Evolutionary conservation across 2,329 filamentous ascomycete species (phyloP), one percentile per base, ranked within the genome.

Genomic region (Gremmenia infestans): DNA sequence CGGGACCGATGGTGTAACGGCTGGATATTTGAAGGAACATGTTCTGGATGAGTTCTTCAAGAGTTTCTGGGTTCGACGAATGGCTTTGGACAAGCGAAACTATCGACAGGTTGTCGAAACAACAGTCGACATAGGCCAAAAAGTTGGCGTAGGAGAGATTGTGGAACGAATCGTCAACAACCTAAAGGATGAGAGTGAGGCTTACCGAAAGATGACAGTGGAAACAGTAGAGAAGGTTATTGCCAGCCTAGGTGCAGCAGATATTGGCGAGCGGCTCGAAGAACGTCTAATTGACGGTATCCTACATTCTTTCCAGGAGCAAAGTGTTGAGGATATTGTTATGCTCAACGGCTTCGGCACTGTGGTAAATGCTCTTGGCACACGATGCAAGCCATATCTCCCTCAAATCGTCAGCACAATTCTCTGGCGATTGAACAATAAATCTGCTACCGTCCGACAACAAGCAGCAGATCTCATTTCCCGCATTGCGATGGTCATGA

Each of bases 151-250:
- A 53, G 87, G 91, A 64, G 93, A 97, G 76, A 97, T 99, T 57
- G 80, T 97, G 4, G 91, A 97, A 72, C 81, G 92, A 48, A 89
- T 97, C 56, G 94, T 97, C 52, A 88, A 85, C 74, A 97, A 99
- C 70, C 81, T 99, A 64, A 99, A 99, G 73, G 94, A 99, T 69
- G 94, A 99, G 73, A 97, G 89, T 71, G 94, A 99, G 71, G 88
- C 93, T 1, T 99, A 99, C 73, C 87, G 94, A 50, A 97, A 97
- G 79, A 99, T 99, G 94, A 97, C 94, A 0, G 88, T 99, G 36
- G 94, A 99, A 77, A 97, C 94, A 0, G 85, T 97, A 8, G 94
- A 99, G 75, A 99, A 97, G 75, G 85, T 97, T 48, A 88, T 99
- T 67, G 91, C 93, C 15, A 91, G 91, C 54, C 80, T 97, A 53